Evolutionary conservation across 208 protist species (phyloP).

Genomic region (Endotrypanum monterogeii): DNA sequence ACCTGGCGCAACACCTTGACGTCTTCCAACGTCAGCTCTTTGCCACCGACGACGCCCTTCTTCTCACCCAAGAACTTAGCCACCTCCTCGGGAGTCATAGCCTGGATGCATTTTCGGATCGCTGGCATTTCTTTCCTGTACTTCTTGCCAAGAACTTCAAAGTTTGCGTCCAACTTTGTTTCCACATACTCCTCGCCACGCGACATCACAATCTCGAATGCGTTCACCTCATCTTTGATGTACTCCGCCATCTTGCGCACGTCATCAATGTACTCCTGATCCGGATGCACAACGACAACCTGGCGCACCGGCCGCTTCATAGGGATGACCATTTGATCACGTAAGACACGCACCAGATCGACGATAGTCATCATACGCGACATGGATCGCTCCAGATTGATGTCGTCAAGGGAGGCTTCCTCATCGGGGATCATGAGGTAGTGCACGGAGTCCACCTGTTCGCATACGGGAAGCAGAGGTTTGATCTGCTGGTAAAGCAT

Average conservation of each 20-base stretch:
- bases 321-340: constrained; percentile 93
- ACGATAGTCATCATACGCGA: constrained; percentile 93
- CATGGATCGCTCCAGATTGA: constrained; percentile 79
- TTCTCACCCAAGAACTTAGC: constrained; percentile 53
- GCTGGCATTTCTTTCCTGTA: constrained; percentile 84
- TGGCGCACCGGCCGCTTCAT: constrained; percentile 93
- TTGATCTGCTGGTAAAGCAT: constrained; percentile 98
- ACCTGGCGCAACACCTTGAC: constrained; percentile 88
- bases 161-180: constrained; percentile 90
- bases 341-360: constrained; percentile 93
- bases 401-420: constrained; percentile 65
- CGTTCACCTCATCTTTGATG: constrained; percentile 94
- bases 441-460: constrained; percentile 93
- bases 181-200: constrained; percentile 79
- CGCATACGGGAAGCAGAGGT: constrained; percentile 73
- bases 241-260: constrained; percentile 77
- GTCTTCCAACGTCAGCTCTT: constrained; percentile 82
- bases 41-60: constrained; percentile 50
- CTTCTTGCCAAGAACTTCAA: constrained; percentile 84
- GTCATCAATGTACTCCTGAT: constrained; percentile 71
- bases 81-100: constrained; percentile 59
- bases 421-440: constrained; percentile 93
- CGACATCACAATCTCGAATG: constrained; percentile 82
- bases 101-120: constrained; percentile 84
- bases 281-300: constrained; percentile 89